Evolutionary conservation across 352 stramenopile species (phyloP), one percentile per base, ranked within the genome.

Genomic region (Peronosclerospora sorghi): DNA sequence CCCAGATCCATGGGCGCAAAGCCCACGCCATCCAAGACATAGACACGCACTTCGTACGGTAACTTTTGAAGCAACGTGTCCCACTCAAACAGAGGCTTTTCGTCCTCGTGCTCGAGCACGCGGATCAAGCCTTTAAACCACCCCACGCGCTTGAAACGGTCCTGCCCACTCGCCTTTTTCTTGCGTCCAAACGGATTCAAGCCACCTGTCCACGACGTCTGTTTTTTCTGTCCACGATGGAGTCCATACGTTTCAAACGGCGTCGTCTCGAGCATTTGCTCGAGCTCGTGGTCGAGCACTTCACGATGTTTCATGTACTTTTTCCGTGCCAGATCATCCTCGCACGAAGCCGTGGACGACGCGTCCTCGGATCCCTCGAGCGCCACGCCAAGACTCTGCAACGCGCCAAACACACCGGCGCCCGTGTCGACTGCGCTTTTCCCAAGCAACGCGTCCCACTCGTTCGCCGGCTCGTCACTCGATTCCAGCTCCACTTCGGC

Each of bases 81-180:
- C 0, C 90, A 43, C 45, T 89, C 62, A n/a, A 93, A 51, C 21
- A 86, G 50, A 1, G 80, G 74, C 36, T 78, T 82, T 42, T 91
- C 81, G 23, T 95, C 80, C 41, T 88, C 65, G 19, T 73, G 59
- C 29, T 87, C 63, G 19, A 95, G 80, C 12, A 96, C 65, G 15
- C 87, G 78, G n/a, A 96, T 80, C 27, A 96, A 49, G 14, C 84
- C 86, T 68, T 96, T 96, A 51, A 96, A 95, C 18, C 77, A 71
- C 1, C 84, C 87, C 17, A 83, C 83, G 23, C 82, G 71, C 51
- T 88, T 86, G 61, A 83, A 88, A 24, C 77, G 59, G 4, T 69
- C 72, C 63, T 10, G 75, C 73, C 45, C 17, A 51, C 65, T n/a
- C 15, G 46, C 32, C 6, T 54, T 27, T 37, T 57, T 48, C 41